Evolutionary conservation across 345 rosid species (phyloP), one percentile per base, ranked within the genome.

Genomic region (Hevea brasiliensis): DNA sequence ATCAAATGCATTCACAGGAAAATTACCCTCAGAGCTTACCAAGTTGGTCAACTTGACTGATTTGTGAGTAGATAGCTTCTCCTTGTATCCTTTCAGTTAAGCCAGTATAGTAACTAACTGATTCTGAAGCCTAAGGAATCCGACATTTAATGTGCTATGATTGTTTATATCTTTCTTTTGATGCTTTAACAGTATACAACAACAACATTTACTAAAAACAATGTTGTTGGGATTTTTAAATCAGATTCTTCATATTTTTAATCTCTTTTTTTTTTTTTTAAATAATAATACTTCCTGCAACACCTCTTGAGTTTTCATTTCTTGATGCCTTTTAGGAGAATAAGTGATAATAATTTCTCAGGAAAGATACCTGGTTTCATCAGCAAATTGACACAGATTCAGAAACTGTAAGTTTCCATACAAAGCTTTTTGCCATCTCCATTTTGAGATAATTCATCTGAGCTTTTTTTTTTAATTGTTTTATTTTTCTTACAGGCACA

Each of bases 1-100:
- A 59, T 93, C 96, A 54, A 91, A 90, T 84, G 83, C 84, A 53
- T 90, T 93, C 82, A 84, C 86, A 44, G 98, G 96, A 65, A 63
- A 76, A 63, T 79, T 94, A 77, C 92, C 96, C 0, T 58, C 60
- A 7, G 70, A 81, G 73, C 84, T 93, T 50, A 79, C 80, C 68
- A 73, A 84, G 74, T 81, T 91, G 89, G 76, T 77, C 77, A 87
- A 87, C 81, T 65, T 94, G 84, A 82, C 72, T 59, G 98, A 91
- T 81, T 42, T 94, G 98, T 94, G 81, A 88, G 93, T 74, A 67
- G 55, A 42, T 8, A 41, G 64, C 29, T 63, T 53, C 37, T 32
- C 37, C 15, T n/a, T 35, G 1, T 42, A 1, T 55, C 21, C 6
- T 50, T 44, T 56, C n/a, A n/a, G 23, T 56, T 64, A 20, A 47